A percentile compares a stretch with the other conserved stretches of the same genome.
Conservation (phyloP, 495 filamentous ascomycete species). For the Neurospora sp. region DNA sequence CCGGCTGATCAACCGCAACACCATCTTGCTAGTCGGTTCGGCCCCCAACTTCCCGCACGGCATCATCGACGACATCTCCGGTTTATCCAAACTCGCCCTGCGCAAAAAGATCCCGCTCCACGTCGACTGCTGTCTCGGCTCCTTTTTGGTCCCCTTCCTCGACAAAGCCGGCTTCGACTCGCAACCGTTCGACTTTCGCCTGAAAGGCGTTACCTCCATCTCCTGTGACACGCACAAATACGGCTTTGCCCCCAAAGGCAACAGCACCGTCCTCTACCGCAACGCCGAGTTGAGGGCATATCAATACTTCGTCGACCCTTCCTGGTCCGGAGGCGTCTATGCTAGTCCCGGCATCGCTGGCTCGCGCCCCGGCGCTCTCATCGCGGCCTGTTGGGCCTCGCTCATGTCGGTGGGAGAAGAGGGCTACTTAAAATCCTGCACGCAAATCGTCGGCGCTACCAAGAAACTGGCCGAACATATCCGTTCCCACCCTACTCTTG, state of each 20-base stretch:
- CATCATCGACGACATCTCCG: constrained; percentile 88
- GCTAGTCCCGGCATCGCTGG: constrained; percentile 85
- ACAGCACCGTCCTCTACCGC: constrained; percentile 85
- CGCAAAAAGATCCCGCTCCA: constrained; percentile 76
- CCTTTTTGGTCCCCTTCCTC: constrained; percentile 87
- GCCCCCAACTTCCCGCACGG: constrained; percentile 97
- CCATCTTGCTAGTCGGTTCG: constrained; percentile 88
- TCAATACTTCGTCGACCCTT: constrained; percentile 92
- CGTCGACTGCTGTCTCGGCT: constrained; percentile 95
- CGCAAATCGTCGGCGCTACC: constrained; percentile 75
- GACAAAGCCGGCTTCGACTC: constrained; percentile 82
- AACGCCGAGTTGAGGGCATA: constrained; percentile 64
- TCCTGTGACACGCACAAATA: constrained; percentile 98
- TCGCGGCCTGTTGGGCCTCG: constrained; percentile 87
- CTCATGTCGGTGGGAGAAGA: constrained; percentile 78
- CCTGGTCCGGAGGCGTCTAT: constrained; percentile 95
- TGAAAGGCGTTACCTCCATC: constrained; percentile 90
- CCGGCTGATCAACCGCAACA: constrained; percentile 90
- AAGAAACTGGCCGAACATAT: constrained; percentile 78
- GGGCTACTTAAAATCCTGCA: constrained; percentile 82
- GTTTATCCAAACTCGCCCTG: constrained; percentile 74
- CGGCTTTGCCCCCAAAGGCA: constrained; percentile 96
- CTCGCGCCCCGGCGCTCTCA: constrained; percentile 83
- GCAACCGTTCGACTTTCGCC: constrained; percentile 83
- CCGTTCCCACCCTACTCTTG: constrained; percentile 50